phyloP scores from a whole-genome alignment of 306 rosid genomes.

The Casuarina glauca region DNA sequence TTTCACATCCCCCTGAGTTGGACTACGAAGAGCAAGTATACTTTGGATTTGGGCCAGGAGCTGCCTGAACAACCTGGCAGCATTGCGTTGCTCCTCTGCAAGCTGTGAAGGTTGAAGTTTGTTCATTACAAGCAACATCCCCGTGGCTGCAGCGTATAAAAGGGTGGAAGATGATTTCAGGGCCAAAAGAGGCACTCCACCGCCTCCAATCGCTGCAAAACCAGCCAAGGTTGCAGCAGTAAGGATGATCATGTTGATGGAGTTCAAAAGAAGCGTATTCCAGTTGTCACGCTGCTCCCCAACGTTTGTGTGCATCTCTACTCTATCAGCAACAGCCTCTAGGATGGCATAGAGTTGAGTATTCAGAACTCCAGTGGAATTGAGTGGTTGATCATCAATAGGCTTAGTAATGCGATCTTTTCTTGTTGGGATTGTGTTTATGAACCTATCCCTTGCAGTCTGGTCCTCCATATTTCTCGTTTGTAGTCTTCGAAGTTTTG shows the following conservation, averaged over 20 bases:
- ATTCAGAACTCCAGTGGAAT: neutral
- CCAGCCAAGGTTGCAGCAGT: constrained; percentile 44
- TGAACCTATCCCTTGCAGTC: constrained; percentile 9
- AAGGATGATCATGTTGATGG: constrained; percentile 49
- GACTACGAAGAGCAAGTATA: constrained; percentile 13
- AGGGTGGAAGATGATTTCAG: constrained; percentile 39
- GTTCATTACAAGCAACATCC: constrained; percentile 38
- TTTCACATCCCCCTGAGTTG: constrained; percentile 30
- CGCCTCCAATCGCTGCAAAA: constrained; percentile 16
- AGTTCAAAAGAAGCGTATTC: constrained; percentile 43
- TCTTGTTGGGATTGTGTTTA: constrained; percentile 1
- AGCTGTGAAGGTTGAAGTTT: constrained; percentile 58
- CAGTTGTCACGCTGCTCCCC: constrained; percentile 47
- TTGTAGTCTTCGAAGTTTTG: constrained; percentile 28
- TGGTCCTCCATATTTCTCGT: constrained; percentile 17
- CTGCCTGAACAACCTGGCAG: constrained; percentile 42
- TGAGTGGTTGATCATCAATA: neutral
- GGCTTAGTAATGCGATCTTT: neutral
- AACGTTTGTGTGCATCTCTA: constrained; percentile 46
- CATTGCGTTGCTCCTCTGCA: constrained; percentile 52
- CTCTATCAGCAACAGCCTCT: constrained; percentile 38
- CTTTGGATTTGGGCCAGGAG: constrained; percentile 32
- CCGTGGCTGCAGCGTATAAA: constrained; percentile 47
- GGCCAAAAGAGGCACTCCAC: constrained; percentile 19
- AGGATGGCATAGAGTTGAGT: constrained; percentile 36